Conservation (phyloP, 2,329 filamentous ascomycete species). For the Colletotrichum zoysiae region DNA sequence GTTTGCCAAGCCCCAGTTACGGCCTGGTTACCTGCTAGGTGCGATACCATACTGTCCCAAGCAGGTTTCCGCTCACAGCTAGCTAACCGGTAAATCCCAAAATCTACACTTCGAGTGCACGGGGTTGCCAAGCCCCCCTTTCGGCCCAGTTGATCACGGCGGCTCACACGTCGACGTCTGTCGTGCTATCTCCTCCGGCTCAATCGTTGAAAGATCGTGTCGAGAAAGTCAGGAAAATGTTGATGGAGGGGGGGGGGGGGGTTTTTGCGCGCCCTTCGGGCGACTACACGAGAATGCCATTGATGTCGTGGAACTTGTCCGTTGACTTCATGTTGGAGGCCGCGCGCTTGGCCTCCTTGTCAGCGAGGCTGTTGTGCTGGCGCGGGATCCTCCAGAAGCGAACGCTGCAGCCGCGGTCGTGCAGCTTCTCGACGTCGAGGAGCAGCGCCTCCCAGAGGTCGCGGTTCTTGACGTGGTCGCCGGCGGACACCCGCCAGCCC, state of each 20-base stretch:
- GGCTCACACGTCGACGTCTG: too few species aligned
- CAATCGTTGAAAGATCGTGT: too few species aligned
- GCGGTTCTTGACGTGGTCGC: slow-evolving; percentile 58
- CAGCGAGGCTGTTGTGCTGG: slow-evolving; percentile 57
- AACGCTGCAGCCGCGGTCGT: not conserved
- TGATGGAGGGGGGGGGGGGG: too few species aligned
- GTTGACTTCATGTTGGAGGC: slow-evolving; percentile 22
- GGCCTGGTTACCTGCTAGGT: too few species aligned
- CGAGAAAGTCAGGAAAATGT: too few species aligned
- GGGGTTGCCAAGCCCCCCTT: too few species aligned
- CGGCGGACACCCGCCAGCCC: slow-evolving; percentile 56
- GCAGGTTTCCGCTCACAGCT: not conserved
- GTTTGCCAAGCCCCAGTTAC: too few species aligned
- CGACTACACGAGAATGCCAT: not conserved
- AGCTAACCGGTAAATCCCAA: not conserved
- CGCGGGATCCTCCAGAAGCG: slow-evolving; percentile 62
- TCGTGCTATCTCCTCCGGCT: too few species aligned
- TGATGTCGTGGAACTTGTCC: not conserved
- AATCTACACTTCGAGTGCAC: too few species aligned
- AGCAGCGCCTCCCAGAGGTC: slow-evolving; percentile 66
- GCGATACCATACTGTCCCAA: not conserved
- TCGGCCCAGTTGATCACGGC: too few species aligned
- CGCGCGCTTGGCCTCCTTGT: slow-evolving; percentile 54
- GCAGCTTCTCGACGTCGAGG: slow-evolving; percentile 52
- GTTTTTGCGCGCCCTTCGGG: too few species aligned